These are phyloP conservation scores for Cyberlindnera maritima DNA, from an alignment of 805 yeast species.

Conservation along the genomic window DNA sequence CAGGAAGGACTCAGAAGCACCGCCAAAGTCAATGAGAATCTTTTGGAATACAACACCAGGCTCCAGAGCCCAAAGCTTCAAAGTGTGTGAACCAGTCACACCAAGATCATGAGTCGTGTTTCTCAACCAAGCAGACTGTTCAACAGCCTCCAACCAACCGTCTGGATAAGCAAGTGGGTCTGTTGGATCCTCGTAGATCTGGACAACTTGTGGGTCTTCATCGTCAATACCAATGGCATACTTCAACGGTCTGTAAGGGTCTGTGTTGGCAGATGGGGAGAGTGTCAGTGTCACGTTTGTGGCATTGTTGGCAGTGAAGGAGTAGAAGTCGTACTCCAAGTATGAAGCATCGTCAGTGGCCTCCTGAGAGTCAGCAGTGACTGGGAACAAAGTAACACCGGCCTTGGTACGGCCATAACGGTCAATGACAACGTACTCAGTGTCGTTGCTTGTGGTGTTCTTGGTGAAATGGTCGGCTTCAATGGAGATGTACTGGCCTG, in stretches of 20 bases:
- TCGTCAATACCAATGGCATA: constrained; percentile 14
- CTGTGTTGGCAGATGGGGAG: constrained; percentile 11
- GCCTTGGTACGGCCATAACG: constrained; percentile 13
- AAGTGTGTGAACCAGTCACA: constrained; percentile 7
- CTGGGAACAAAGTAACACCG: constrained; percentile 15
- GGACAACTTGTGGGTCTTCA: constrained; percentile 13
- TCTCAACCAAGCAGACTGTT: constrained; percentile 13
- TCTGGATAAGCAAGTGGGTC: constrained; percentile 14
- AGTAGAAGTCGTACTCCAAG: constrained; percentile 11
- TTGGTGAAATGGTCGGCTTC: constrained; percentile 15
- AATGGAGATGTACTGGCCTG: constrained; percentile 13
- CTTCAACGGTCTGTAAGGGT: constrained; percentile 15
- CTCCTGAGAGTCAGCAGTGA: constrained; percentile 12
- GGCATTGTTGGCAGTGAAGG: constrained; percentile 10
- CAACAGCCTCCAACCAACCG: constrained; percentile 16
- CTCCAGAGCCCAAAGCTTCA: constrained; percentile 15
- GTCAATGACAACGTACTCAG: constrained; percentile 10
- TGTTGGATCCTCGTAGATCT: constrained; percentile 12
- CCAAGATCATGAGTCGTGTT: constrained; percentile 13
- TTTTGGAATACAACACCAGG: constrained; percentile 17
- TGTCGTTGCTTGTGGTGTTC: constrained; percentile 6
- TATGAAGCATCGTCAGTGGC: constrained; percentile 7
- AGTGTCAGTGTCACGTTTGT: constrained; percentile 11
- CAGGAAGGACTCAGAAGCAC: constrained; percentile 9
- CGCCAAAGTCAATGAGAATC: constrained; percentile 14